Percentiles rank a stretch among this genome's conserved stretches.
These are phyloP conservation scores for Hypoxylon rubiginosum DNA, from an alignment of 2,329 filamentous ascomycete species.

Conservation along the genomic window DNA sequence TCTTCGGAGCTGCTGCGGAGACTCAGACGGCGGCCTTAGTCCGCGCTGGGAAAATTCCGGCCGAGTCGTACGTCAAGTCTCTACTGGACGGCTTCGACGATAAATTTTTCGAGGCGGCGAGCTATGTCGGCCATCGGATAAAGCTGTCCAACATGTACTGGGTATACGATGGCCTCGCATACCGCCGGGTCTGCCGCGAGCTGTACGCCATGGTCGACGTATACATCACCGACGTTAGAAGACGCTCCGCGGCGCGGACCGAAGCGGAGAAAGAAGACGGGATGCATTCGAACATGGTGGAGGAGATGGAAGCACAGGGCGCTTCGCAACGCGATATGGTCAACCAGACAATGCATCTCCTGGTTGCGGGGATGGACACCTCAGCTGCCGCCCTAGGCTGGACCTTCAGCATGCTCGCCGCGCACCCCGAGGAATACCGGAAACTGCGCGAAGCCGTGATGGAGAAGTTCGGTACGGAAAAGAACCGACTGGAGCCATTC, in stretches of 20 bases:
- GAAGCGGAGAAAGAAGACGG: conserved; percentile 9
- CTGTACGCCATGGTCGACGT: conserved; percentile 20
- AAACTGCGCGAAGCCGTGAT: conserved; percentile 12
- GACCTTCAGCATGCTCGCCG: conserved; percentile 23
- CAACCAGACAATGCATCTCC: conserved; percentile 20
- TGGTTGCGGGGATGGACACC: conserved; percentile 25
- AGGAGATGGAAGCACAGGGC: conserved; percentile 26
- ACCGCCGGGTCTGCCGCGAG: conserved; percentile 12
- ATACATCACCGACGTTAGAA: conserved; percentile 18
- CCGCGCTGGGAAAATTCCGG: conserved; percentile 19
- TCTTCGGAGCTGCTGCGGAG: conserved; percentile 19
- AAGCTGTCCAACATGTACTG: conserved; percentile 27
- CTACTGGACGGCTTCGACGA: conserved; percentile 20
- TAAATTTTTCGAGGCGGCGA: conserved; percentile 15
- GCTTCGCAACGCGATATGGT: conserved; percentile 21
- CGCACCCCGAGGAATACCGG: conserved; percentile 11
- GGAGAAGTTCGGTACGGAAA: conserved; percentile 19
- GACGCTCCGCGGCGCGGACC: conserved; percentile 3
- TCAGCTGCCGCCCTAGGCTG: conserved; percentile 11
- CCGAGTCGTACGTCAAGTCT: conserved; percentile 18
- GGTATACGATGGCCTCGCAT: conserved; percentile 14
- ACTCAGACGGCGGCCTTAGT: conserved; percentile 24
- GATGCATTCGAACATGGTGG: conserved; percentile 6
- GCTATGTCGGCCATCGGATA: conserved; percentile 22
- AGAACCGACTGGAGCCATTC: conserved; percentile 10